Evolutionary conservation across 371 early-diverging fungal species (phyloP).

Genomic region (Circinella minor): DNA sequence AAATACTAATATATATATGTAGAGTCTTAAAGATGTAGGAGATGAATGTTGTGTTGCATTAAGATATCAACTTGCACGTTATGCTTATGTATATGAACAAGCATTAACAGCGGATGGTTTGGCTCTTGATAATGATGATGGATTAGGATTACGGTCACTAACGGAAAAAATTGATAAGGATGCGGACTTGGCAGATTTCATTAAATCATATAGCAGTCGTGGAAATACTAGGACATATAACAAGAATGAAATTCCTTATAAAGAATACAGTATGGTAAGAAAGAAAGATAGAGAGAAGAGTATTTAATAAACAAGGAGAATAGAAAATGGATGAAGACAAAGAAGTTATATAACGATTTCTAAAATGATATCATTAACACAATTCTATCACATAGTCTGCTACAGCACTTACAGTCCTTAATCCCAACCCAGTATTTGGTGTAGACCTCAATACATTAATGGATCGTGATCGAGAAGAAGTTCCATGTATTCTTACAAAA

Average conservation of each 20-base stretch:
- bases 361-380: too few species aligned
- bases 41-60: constrained; percentile 76
- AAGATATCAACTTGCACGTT: constrained; percentile 72
- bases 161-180: constrained; percentile 69
- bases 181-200: constrained; percentile 48
- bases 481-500: constrained; percentile 77
- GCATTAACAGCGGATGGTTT: constrained; percentile 37
- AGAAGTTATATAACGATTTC: too few species aligned
- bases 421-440: constrained; percentile 74
- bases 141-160: constrained; percentile 56
- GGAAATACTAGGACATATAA: constrained; percentile 27
- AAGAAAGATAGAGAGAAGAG: neutral
- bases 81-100: constrained; percentile 60
- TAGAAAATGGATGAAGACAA: neutral
- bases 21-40: constrained; percentile 71
- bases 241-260: constrained; percentile 57
- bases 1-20: neutral
- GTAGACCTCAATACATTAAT: constrained; percentile 63
- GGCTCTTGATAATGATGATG: constrained; percentile 42
- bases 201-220: constrained; percentile 38
- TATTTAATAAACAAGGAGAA: neutral
- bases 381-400: constrained; percentile 37
- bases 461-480: constrained; percentile 69
- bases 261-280: constrained; percentile 62
- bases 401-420: constrained; percentile 57